Conservation (phyloP, 176 grass and related monocot genomes). For the Musa schizocarpa region DNA sequence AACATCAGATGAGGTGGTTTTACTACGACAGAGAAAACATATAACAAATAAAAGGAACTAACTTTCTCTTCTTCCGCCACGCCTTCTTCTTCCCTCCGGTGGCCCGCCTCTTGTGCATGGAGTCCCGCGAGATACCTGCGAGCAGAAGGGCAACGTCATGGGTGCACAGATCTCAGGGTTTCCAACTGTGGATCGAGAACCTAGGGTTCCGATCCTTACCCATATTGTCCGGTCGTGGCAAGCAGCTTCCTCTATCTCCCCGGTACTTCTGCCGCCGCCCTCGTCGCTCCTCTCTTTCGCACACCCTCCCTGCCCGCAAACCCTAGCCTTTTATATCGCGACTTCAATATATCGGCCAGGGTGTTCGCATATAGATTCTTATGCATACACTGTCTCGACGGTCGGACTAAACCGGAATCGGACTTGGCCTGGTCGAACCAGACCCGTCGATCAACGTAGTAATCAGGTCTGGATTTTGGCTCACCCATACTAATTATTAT, state of each 20-base stretch:
- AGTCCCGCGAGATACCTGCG: slow-evolving; percentile 77
- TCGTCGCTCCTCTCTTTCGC: background rate
- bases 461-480: no score
- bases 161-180: background rate
- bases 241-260: background rate
- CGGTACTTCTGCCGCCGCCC: background rate
- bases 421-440: no score
- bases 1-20: background rate
- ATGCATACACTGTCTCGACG: background rate
- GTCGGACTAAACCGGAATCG: background rate
- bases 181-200: background rate
- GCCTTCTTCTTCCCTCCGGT: slow-evolving; percentile 83
- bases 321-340: background rate
- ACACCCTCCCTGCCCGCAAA: background rate
- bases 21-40: background rate
- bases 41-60: background rate
- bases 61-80: slow-evolving; percentile 91
- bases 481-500: no score
- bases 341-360: background rate
- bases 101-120: slow-evolving; percentile 83
- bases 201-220: slow-evolving; percentile 12
- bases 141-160: slow-evolving; percentile 2
- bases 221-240: slow-evolving; percentile 9
- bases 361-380: background rate
- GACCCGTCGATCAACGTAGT: no score